These are phyloP conservation scores for Cercospora zeae-maydis DNA, from an alignment of 2,329 filamentous ascomycete species.

Conservation along the genomic window DNA sequence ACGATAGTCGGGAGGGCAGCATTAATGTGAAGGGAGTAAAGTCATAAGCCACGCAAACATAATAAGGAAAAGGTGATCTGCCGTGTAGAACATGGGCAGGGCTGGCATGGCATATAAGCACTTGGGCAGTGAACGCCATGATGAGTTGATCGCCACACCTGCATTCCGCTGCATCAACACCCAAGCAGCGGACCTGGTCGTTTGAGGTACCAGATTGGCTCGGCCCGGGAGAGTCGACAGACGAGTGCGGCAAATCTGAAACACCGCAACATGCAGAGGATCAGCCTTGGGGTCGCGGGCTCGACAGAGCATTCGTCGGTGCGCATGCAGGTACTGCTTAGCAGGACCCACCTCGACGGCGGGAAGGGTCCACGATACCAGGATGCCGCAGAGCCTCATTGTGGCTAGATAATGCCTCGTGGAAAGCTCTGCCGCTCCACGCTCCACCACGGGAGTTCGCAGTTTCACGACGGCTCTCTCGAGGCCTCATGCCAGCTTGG, in stretches of 20 bases:
- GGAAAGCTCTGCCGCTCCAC: background rate
- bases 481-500: background rate
- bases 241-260: constrained; percentile 25
- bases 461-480: background rate
- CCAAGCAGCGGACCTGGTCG: constrained; percentile 11
- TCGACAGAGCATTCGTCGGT: constrained; percentile 27
- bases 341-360: constrained; percentile 17
- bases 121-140: constrained; percentile 13
- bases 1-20: constrained; percentile 20
- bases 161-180: constrained; percentile 17
- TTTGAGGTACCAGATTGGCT: constrained; percentile 26
- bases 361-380: constrained; percentile 11
- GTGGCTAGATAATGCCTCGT: background rate
- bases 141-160: constrained; percentile 27
- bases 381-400: constrained; percentile 15
- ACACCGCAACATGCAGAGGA: constrained; percentile 26
- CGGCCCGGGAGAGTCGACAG: constrained; percentile 16
- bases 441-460: background rate
- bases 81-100: constrained; percentile 8
- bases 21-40: constrained; percentile 25
- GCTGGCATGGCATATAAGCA: constrained; percentile 24
- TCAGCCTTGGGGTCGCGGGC: constrained; percentile 20
- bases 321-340: constrained; percentile 30
- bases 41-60: constrained; percentile 20
- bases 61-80: constrained; percentile 16